Base-by-base conservation (phyloP, 441 rosid species). In the Croton setiger region DNA sequence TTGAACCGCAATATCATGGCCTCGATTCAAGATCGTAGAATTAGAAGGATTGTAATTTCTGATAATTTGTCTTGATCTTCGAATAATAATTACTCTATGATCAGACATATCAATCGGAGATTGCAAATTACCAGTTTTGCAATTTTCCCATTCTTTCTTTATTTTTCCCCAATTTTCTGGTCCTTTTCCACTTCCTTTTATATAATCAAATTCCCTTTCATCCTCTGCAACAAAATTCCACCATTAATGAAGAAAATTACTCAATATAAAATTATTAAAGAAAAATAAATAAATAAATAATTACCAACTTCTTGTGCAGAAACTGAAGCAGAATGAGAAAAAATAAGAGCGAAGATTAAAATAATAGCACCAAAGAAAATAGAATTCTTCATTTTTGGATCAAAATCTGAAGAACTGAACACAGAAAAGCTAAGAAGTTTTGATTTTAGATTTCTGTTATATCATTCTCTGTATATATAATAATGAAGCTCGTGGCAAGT, bases 131-230 rank as follows among this genome's bases (percentile, higher is more conserved):
- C 92, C 90, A 33, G 27, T 70, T 47, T 77, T 84, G 71, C 92
- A 87, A 0, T 66, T 66, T 1, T 58, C 44, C 92, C 92, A 87
- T 17, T 84, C 92, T 41, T 72, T 12, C 59, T 76, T 76, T 2
- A 87, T 70, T 62, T 81, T 82, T 70, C 90, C 92, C 92, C 88
- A 87, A 2, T 69, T 77, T 0, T 6, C 60, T 0, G 90, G 92
- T 37, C 90, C 92, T 63, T 77, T 84, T 41, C 51, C 71, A 66
- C 87, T 74, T 11, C 80, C 81, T 67, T 57, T 4, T 0, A 48
- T 31, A 72, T 87, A 87, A 69, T 87, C 85, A 36, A 87, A 87
- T 64, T 84, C 90, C 21, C 82, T 76, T 77, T 87, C 86, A 45
- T 87, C 80, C 79, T 83, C 88, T 87, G 80, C 83, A 39, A 72